These are phyloP conservation scores for Inosperma sp. DNA, from an alignment of 768 basidiomycete genomes.

Conservation along the genomic window DNA sequence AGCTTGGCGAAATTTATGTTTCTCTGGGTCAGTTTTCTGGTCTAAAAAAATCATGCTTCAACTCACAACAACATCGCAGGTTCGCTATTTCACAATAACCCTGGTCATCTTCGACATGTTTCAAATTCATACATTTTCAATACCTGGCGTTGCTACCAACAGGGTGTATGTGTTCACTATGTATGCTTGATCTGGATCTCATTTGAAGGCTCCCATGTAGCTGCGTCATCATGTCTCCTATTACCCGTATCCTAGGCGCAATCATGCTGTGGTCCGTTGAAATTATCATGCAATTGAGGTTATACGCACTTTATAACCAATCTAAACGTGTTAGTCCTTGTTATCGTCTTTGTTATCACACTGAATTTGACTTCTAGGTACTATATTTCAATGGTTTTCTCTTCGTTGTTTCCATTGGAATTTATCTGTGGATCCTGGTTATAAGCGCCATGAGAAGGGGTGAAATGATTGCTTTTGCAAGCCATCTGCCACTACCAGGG, in stretches of 20 bases:
- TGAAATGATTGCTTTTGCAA: slow-evolving; percentile 32
- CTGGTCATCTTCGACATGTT: slow-evolving; percentile 41
- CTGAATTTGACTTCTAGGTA: no score
- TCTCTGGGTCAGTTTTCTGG: slow-evolving; percentile 31
- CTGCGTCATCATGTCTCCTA: slow-evolving; percentile 42
- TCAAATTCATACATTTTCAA: slow-evolving; percentile 42
- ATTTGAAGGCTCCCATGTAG: slow-evolving; percentile 19
- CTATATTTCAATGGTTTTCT: slow-evolving; percentile 36
- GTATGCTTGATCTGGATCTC: neutral
- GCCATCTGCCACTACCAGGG: slow-evolving; percentile 37
- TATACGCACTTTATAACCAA: slow-evolving; percentile 40
- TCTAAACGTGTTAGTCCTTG: slow-evolving; percentile 31
- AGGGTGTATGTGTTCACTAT: slow-evolving; percentile 29
- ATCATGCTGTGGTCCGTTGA: slow-evolving; percentile 46
- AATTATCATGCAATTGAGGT: slow-evolving; percentile 44
- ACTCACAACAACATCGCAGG: no score
- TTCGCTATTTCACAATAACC: slow-evolving; percentile 44
- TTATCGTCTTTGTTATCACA: no score
- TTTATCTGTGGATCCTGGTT: slow-evolving; percentile 39
- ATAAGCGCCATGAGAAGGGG: slow-evolving; percentile 34
- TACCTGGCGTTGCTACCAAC: slow-evolving; percentile 34
- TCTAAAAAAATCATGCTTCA: neutral
- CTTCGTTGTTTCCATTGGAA: slow-evolving; percentile 39
- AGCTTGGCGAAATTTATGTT: slow-evolving; percentile 38
- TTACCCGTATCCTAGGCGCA: slow-evolving; percentile 40